phyloP scores from a whole-genome alignment of 495 filamentous ascomycete genomes.

The Clohesyomyces aquaticus region DNA sequence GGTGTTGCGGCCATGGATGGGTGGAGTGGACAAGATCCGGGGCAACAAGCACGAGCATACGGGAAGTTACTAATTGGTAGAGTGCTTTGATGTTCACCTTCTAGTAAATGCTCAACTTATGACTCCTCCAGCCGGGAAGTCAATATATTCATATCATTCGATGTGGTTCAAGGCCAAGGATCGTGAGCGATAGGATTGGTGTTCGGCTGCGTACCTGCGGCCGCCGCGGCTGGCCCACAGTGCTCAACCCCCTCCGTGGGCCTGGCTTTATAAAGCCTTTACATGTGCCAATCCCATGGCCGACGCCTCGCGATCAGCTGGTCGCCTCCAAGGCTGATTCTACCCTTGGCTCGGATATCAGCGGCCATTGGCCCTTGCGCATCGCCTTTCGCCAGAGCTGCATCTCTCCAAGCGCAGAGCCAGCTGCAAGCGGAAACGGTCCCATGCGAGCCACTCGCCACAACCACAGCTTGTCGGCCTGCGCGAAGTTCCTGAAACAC shows the following conservation, averaged over 20 bases:
- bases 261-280: background rate
- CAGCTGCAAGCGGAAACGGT: conserved; percentile 27
- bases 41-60: conserved; percentile 27
- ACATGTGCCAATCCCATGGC: conserved; percentile 18
- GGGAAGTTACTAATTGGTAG: conserved; percentile 15
- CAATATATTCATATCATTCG: conserved; percentile 2
- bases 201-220: background rate
- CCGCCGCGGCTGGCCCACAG: background rate
- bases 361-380: conserved; percentile 23
- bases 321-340: conserved; percentile 30
- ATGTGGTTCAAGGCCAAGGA: background rate
- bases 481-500: conserved; percentile 24
- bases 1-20: conserved; percentile 42
- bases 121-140: background rate
- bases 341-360: conserved; percentile 31
- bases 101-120: background rate
- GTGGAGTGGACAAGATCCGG: conserved; percentile 36
- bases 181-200: too few species aligned
- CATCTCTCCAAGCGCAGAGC: conserved; percentile 22
- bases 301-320: background rate
- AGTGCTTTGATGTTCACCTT: background rate
- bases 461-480: conserved; percentile 23
- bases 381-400: conserved; percentile 15
- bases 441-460: conserved; percentile 23
- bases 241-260: background rate